phyloP scores from a whole-genome alignment of 495 filamentous ascomycete genomes.

The Penicillium simplicissimum region DNA sequence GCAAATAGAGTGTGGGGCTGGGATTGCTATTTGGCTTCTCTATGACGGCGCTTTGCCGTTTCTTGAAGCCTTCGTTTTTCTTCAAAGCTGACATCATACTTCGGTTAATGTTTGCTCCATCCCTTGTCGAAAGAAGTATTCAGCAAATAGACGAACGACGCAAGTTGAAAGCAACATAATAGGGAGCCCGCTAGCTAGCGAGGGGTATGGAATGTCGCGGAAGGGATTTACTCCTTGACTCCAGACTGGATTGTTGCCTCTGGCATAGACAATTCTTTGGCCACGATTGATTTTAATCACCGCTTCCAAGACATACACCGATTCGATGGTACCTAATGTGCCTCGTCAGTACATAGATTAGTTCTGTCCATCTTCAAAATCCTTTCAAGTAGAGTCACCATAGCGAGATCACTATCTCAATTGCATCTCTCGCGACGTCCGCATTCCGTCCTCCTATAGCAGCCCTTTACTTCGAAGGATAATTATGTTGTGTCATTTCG shows the following conservation, averaged over 20 bases:
- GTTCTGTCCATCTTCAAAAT: neutral
- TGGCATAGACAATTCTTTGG: too few species aligned
- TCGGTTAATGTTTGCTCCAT: slow-evolving; percentile 31
- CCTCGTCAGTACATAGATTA: neutral
- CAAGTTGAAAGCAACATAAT: slow-evolving; percentile 3
- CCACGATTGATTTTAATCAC: too few species aligned
- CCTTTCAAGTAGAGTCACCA: neutral
- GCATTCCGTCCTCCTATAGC: neutral
- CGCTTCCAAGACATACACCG: too few species aligned
- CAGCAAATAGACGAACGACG: slow-evolving; percentile 15
- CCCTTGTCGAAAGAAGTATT: slow-evolving; percentile 18
- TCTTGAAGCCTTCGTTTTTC: slow-evolving; percentile 21
- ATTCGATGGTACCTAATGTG: neutral
- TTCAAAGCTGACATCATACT: slow-evolving; percentile 23
- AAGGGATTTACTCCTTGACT: neutral
- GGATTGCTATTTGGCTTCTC: too few species aligned
- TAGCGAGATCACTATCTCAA: neutral
- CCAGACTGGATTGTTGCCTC: neutral
- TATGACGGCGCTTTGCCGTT: slow-evolving; percentile 10
- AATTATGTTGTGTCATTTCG: neutral
- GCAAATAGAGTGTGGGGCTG: too few species aligned
- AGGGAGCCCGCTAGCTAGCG: slow-evolving; percentile 1
- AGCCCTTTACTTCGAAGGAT: slow-evolving; percentile 1
- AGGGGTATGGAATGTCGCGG: neutral
- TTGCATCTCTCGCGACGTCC: neutral